Base-by-base conservation (phyloP, 164 flowering plant genomes). In the Warburgia ugandensis region DNA sequence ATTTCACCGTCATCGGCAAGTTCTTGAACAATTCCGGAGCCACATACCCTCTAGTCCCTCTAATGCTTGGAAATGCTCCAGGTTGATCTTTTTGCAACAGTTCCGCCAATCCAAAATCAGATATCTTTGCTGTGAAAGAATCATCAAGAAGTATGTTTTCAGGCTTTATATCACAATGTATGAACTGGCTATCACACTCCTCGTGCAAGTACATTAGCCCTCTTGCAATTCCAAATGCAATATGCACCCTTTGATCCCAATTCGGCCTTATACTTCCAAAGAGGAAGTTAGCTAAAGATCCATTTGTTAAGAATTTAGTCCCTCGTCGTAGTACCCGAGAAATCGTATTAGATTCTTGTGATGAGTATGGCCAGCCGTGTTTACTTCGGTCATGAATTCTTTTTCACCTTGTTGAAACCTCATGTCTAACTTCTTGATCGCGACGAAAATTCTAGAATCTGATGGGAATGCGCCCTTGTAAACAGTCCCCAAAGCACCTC, bases 41-140 rank as follows among this genome's bases (percentile, higher is more conserved):
- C 14, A 69, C 58, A 31, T 69, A 55, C 10, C 52, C 60, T 12
- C 16, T 47, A 5, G 52, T 56, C 19, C 60, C 43, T 17, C 43
- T 39, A 13, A 39, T 39, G 20, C 12, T 22, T 17, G 43, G 16
- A n/a, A 5, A 22, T 4, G 43, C 20, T 9, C 0, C 6, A 14
- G 12, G 16, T 10, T 39, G 43, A 17, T 39, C 12, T 4, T 6
- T n/a, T 22, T 16, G n/a, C n/a, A n/a, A n/a, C n/a, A n/a, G n/a
- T n/a, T n/a, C n/a, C n/a, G n/a, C n/a, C n/a, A n/a, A n/a, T n/a
- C n/a, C n/a, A n/a, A n/a, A n/a, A 17, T 39, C 43, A n/a, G 43
- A 39, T 16, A 39, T 39, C 43, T 9, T 39, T 9, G 43, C 43
- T 2, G 43, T 37, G 16, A 37, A 37, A 37, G 16, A 37, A 13